Conservation (phyloP, 345 rosid genomes). For the Rhodamnia argentea region DNA sequence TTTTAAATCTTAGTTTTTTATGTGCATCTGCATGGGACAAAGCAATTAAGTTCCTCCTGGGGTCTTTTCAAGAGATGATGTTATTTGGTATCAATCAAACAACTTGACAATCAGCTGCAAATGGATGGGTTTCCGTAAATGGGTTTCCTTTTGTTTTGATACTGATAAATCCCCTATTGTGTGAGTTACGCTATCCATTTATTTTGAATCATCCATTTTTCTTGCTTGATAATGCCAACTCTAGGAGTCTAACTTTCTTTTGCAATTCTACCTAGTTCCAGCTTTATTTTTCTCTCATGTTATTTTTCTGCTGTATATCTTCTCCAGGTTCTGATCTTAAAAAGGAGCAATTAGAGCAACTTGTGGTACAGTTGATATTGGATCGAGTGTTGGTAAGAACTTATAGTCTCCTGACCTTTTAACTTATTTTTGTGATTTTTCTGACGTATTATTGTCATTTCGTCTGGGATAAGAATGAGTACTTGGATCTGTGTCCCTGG, state of each 20-base stretch:
- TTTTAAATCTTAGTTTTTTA: background rate
- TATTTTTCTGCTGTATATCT: background rate
- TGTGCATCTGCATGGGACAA: background rate
- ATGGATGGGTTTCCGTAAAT: background rate
- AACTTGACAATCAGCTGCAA: background rate
- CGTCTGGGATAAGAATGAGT: background rate
- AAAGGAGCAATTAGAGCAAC: constrained; percentile 72
- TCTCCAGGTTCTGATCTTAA: constrained; percentile 50
- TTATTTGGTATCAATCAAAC: background rate
- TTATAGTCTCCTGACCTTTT: background rate
- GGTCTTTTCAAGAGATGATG: background rate
- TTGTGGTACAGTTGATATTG: constrained; percentile 53
- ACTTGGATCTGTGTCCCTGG: background rate
- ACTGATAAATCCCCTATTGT: background rate
- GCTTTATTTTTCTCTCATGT: background rate
- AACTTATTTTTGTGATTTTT: background rate
- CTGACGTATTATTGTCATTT: background rate
- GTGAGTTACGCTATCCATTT: background rate
- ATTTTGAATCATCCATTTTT: background rate
- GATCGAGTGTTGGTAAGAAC: constrained; percentile 66
- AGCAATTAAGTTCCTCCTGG: background rate
- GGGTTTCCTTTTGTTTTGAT: background rate
- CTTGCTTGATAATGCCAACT: background rate
- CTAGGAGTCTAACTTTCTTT: background rate
- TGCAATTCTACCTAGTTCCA: background rate